Conservation (phyloP, 371 early-diverging fungal genomes). For the Rhizomucor miehei region DNA sequence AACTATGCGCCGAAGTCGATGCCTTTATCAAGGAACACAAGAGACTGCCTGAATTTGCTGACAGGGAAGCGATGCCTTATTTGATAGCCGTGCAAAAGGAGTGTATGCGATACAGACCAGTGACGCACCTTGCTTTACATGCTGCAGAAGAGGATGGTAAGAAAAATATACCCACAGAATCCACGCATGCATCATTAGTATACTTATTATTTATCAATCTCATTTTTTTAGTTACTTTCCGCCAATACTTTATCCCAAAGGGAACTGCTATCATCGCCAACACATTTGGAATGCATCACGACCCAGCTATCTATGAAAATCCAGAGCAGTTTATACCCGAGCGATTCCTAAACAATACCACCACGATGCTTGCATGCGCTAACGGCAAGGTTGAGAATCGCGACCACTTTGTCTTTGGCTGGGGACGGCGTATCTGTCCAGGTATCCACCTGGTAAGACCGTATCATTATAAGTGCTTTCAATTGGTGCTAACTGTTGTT, state of each 20-base stretch:
- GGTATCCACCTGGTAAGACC: constrained; percentile 13
- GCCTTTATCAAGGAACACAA: constrained; percentile 9
- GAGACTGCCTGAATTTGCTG: constrained; percentile 13
- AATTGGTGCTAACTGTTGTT: not conserved
- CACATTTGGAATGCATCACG: constrained; percentile 9
- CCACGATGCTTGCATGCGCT: constrained; percentile 8
- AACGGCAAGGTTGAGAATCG: constrained; percentile 11
- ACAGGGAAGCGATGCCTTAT: constrained; percentile 12
- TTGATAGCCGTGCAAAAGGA: constrained; percentile 15
- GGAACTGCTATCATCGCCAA: constrained; percentile 11
- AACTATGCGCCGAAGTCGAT: constrained; percentile 12
- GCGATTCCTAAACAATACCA: constrained; percentile 12
- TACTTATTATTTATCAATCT: not conserved
- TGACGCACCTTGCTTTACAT: constrained; percentile 9
- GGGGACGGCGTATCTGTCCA: constrained; percentile 17
- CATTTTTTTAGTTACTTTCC: constrained; percentile 10
- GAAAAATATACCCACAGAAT: not conserved
- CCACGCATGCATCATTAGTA: not conserved
- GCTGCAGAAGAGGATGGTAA: constrained; percentile 15
- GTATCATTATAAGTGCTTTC: not conserved
- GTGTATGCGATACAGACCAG: constrained; percentile 16
- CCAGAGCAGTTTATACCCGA: constrained; percentile 12
- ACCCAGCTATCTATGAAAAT: constrained; percentile 6
- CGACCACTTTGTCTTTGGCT: constrained; percentile 12
- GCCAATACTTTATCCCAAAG: constrained; percentile 12